Evolutionary conservation across 306 rosid species (phyloP).

Genomic region (Fragaria iinumae): DNA sequence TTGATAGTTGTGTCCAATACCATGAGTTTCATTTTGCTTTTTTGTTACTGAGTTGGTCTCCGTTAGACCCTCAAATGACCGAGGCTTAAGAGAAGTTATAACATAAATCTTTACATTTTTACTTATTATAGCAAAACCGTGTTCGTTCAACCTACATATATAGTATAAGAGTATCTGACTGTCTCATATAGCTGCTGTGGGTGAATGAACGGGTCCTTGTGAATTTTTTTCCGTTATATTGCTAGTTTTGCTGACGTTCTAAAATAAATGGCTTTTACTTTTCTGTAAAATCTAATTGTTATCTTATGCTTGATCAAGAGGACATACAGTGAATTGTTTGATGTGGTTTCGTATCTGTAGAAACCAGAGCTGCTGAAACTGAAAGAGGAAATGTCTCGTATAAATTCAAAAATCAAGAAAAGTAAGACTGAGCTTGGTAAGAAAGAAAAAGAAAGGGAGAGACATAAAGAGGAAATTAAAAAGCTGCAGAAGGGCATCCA

Average conservation of each 20-base stretch:
- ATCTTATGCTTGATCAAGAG: slow-evolving; percentile 3
- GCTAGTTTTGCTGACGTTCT: background rate
- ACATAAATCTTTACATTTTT: background rate
- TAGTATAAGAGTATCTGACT: background rate
- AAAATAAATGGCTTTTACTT: background rate
- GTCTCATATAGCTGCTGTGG: background rate
- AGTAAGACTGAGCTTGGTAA: slow-evolving; percentile 68
- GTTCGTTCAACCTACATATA: background rate
- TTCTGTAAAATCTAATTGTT: background rate
- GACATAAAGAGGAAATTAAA: slow-evolving; percentile 54
- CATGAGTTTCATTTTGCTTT: background rate
- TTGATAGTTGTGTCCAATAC: background rate
- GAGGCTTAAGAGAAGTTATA: slow-evolving; percentile 5
- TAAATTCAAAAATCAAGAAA: slow-evolving; percentile 77
- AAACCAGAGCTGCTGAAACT: slow-evolving; percentile 94
- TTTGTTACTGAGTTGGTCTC: background rate
- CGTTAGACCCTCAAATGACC: background rate
- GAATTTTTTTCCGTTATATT: background rate
- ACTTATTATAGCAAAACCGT: background rate
- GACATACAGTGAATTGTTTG: slow-evolving; percentile 10
- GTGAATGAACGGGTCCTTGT: background rate
- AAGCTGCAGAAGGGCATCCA: slow-evolving; percentile 58
- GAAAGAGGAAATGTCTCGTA: slow-evolving; percentile 92
- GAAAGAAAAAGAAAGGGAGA: slow-evolving; percentile 60
- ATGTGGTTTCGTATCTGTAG: slow-evolving; percentile 45